Evolutionary conservation across 2,329 filamentous ascomycete genomes (phyloP).

Genomic region (Scytalidium lignicola): DNA sequence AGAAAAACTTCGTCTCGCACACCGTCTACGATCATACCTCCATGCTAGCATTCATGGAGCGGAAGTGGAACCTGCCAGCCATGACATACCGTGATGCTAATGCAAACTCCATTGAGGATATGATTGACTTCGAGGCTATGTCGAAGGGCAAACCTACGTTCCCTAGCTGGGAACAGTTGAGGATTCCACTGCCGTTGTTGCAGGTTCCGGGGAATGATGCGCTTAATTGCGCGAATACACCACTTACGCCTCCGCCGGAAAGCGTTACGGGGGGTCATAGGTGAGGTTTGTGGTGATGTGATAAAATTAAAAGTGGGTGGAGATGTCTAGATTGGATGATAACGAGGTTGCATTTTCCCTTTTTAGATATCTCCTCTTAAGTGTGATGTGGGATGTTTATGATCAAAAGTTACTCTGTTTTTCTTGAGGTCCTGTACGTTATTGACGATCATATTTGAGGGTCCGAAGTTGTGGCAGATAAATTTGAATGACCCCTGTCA

Average conservation of each 20-base stretch:
- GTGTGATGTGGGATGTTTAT: too few species aligned
- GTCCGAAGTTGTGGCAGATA: too few species aligned
- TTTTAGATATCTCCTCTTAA: too few species aligned
- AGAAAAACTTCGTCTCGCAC: neutral
- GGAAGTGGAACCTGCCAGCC: neutral
- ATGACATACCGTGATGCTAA: neutral
- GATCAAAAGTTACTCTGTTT: too few species aligned
- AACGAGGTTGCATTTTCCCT: too few species aligned
- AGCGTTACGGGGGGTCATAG: too few species aligned
- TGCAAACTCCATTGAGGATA: neutral
- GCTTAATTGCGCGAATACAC: neutral
- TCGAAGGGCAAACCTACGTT: neutral
- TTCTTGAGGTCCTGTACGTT: too few species aligned
- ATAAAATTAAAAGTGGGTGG: too few species aligned
- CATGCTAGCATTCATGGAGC: neutral
- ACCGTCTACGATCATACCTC: neutral
- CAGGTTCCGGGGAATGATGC: neutral
- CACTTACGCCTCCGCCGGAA: neutral
- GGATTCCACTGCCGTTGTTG: neutral
- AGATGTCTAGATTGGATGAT: too few species aligned
- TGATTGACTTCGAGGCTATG: neutral
- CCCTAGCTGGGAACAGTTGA: neutral
- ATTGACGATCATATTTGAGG: too few species aligned
- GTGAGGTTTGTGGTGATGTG: too few species aligned
- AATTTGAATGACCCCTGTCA: too few species aligned